Base-by-base conservation (phyloP, 139 green algal genomes). In the Chlamydomonas asymmetrica region DNA sequence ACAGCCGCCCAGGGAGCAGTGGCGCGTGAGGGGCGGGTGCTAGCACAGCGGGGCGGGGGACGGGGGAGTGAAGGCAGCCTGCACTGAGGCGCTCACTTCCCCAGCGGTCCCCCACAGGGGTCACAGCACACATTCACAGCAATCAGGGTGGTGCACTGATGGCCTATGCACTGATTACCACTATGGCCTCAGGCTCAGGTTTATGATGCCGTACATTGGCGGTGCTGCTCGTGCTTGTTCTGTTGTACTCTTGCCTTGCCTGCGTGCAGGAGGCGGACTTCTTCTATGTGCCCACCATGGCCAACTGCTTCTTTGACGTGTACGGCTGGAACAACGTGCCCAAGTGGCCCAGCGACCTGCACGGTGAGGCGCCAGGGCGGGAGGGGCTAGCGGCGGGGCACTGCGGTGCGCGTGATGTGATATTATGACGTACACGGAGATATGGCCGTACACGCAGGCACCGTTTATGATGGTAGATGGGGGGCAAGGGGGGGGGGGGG, bases 221-320 rank as follows among this genome's bases (percentile, higher is more conserved):
- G 5, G 25, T 16, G n/a, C 35, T 25, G 6, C 35, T 1, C 40
- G 9, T 59, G 37, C 48, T 49, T 22, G 39, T 49, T 2, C 31
- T 22, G 2, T 23, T 23, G 10, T 22, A 50, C 38, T n/a, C 63
- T 9, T 39, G 25, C 38, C 5, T n/a, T 40, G 3, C n/a, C 70
- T 70, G 71, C 38, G 77, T 77, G 29, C 63, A 84, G 50, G 82
- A 92, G 71, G 89, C 89, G 0, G 86, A 91, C 75, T 89, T 75
- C 79, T 91, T 89, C 73, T 91, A 86, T 43, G 75, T 87, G 34
- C 86, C 86, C 13, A 68, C 87, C 49, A 80, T 65, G 60, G 61
- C 65, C 32, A 64, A 50, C 63, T 79, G 71, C 71, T 48, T 83
- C 3, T 79, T 74, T 48, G 78, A 83, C 61, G 78, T 83, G 52